Conservation (phyloP, 2,329 filamentous ascomycete genomes). For the Capronia americana region DNA sequence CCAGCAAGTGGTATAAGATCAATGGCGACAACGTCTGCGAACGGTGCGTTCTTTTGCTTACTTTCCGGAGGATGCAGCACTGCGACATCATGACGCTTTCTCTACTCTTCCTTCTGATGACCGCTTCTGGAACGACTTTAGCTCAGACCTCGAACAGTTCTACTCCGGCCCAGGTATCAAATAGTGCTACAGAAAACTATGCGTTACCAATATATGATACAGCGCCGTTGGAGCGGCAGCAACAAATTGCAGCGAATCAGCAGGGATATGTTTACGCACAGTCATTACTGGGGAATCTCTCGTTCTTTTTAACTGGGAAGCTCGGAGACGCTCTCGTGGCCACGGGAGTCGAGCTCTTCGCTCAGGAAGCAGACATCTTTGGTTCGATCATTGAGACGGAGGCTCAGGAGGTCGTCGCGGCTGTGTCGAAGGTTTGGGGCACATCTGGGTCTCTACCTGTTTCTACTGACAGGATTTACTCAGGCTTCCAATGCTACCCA, state of each 20-base stretch:
- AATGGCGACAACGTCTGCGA: neutral
- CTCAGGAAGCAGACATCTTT: neutral
- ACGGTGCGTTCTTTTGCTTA: neutral
- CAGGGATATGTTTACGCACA: neutral
- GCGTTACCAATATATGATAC: neutral
- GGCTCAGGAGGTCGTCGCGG: neutral
- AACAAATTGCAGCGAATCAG: neutral
- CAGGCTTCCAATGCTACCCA: neutral
- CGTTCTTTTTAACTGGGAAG: neutral
- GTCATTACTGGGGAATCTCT: neutral
- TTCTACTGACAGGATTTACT: neutral
- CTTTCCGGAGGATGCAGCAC: neutral
- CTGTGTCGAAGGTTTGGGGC: neutral
- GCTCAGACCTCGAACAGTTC: neutral
- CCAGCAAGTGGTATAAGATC: neutral
- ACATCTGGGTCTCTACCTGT: neutral
- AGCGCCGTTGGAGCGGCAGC: neutral
- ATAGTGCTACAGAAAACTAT: neutral
- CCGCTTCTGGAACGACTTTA: neutral
- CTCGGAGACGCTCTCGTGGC: constrained; percentile 5
- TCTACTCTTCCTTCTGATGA: neutral
- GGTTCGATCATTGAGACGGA: neutral
- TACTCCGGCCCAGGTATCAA: neutral
- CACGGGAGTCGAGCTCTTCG: neutral
- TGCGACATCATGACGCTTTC: neutral